These are phyloP conservation scores for Penicillium alfredii DNA, from an alignment of 495 filamentous ascomycete species.

Conservation along the genomic window DNA sequence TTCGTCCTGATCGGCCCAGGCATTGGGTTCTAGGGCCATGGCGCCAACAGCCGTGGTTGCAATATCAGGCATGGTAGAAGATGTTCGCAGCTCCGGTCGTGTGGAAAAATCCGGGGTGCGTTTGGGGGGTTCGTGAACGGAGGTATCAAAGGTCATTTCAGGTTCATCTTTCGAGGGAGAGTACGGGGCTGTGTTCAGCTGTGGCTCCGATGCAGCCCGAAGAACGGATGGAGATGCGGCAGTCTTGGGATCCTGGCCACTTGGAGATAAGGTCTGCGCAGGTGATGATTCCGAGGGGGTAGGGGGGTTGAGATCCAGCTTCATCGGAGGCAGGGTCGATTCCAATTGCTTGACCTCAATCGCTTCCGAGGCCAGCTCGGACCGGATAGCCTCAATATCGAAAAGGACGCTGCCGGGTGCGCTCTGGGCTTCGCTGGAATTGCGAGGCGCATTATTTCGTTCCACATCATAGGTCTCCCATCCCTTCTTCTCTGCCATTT, in stretches of 20 bases:
- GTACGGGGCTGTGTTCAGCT: conserved; percentile 12
- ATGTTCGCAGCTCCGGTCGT: conserved; percentile 38
- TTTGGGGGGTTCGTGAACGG: conserved; percentile 41
- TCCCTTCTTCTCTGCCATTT: conserved; percentile 70
- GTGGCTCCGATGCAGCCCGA: conserved; percentile 32
- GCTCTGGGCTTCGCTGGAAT: conserved; percentile 23
- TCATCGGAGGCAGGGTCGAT: conserved; percentile 84
- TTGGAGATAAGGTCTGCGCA: conserved; percentile 26
- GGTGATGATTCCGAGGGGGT: conserved; percentile 19
- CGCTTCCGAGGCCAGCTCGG: conserved; percentile 71
- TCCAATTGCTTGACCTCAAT: conserved; percentile 77
- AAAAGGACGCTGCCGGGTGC: conserved; percentile 62
- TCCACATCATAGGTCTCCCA: conserved; percentile 90
- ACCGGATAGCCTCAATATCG: conserved; percentile 89
- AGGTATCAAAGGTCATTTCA: conserved; percentile 70
- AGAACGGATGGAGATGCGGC: conserved; percentile 17
- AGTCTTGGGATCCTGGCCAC: conserved; percentile 46
- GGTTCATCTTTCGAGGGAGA: conserved; percentile 42
- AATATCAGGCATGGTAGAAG: conserved; percentile 31
- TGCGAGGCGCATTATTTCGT: conserved; percentile 19
- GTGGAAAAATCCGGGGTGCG: conserved; percentile 14
- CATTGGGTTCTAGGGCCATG: conserved; percentile 58
- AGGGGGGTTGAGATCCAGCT: conserved; percentile 53
- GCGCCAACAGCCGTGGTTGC: conserved; percentile 26
- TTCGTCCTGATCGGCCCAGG: conserved; percentile 76